Percentiles rank a stretch among this genome's conserved stretches.
These are phyloP conservation scores for Candida awuae DNA, from an alignment of 805 yeast species.

Conservation along the genomic window DNA sequence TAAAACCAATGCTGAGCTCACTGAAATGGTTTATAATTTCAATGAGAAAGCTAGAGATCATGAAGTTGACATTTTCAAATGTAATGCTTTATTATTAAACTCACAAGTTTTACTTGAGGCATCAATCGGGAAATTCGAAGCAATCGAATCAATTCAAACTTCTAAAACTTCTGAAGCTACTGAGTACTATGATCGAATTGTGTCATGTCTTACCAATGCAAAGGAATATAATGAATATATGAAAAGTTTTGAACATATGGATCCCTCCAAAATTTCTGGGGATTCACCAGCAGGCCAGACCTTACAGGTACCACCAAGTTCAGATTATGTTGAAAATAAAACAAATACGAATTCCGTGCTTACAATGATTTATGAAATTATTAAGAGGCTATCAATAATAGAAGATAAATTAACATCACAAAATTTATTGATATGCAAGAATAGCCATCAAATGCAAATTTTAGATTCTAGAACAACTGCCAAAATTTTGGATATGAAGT, in stretches of 20 bases:
- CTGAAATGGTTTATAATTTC: conserved; percentile 5
- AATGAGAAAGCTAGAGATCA: conserved; percentile 13
- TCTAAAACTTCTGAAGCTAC: not conserved
- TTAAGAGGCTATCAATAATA: conserved; percentile 10
- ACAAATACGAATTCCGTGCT: conserved; percentile 18
- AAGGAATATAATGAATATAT: conserved; percentile 10
- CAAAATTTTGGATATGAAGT: conserved; percentile 11
- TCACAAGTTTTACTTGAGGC: conserved; percentile 25
- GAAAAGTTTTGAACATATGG: not conserved
- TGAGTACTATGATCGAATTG: conserved; percentile 11
- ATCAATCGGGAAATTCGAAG: conserved; percentile 22
- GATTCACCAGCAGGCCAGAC: no score
- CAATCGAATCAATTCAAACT: conserved; percentile 8
- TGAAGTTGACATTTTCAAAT: conserved; percentile 21
- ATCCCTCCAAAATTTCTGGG: no score
- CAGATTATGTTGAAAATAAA: conserved; percentile 4
- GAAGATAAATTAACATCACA: conserved; percentile 7
- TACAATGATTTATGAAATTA: conserved; percentile 16
- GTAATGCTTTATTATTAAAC: conserved; percentile 20
- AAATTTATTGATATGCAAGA: conserved; percentile 8
- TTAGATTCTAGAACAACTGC: conserved; percentile 6
- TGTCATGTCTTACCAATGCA: conserved; percentile 15
- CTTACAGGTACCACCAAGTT: no score
- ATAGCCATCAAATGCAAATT: conserved; percentile 8
- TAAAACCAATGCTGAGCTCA: not conserved